These are phyloP conservation scores for Solanum paucissectum DNA, from an alignment of 257 asterid genomes.

Conservation along the genomic window DNA sequence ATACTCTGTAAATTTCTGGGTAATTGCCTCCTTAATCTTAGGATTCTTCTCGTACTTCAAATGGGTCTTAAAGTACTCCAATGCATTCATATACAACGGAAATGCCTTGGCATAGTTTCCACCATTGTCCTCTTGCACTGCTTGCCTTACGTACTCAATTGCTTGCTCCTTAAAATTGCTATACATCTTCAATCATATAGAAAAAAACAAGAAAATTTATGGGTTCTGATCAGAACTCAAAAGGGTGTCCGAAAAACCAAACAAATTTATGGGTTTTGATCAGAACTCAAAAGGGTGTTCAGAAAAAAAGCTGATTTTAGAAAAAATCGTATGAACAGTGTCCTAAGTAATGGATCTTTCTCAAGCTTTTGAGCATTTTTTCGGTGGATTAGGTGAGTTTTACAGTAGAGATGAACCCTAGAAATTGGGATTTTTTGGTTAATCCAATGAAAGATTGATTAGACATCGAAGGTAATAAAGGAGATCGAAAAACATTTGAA, in stretches of 20 bases:
- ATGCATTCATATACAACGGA: slow-evolving; percentile 87
- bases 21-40: slow-evolving; percentile 88
- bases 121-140: slow-evolving; percentile 85
- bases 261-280: background rate
- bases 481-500: background rate
- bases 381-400: background rate
- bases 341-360: background rate
- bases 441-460: background rate
- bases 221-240: background rate
- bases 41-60: slow-evolving; percentile 96
- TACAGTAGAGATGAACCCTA: background rate
- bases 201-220: background rate
- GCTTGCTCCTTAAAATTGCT: slow-evolving; percentile 99
- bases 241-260: background rate
- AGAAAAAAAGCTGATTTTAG: background rate
- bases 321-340: too few relatives aligned
- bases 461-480: background rate
- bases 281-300: background rate
- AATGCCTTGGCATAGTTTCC: slow-evolving; percentile 95
- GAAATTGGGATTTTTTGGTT: background rate
- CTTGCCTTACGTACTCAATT: slow-evolving; percentile 85
- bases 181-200: slow-evolving; percentile 36
- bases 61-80: slow-evolving; percentile 92
- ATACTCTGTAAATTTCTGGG: slow-evolving; percentile 90
- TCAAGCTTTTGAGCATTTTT: background rate